Conservation (phyloP, 2,329 filamentous ascomycete species). For the Fusarium sp. region DNA sequence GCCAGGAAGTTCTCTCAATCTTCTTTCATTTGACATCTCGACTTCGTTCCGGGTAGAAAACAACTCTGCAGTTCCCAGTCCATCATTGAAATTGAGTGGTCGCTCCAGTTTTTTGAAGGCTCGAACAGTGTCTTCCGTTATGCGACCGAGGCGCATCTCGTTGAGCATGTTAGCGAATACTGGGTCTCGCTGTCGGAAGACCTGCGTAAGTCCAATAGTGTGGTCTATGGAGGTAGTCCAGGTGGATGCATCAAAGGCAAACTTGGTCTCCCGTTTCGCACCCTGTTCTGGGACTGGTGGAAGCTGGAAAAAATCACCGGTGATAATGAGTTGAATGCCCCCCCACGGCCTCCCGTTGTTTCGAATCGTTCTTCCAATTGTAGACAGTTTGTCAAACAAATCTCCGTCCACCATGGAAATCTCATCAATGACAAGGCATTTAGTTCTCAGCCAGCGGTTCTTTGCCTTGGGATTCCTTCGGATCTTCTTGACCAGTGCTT, state of each 20-base stretch:
- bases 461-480: constrained; percentile 88
- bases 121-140: constrained; percentile 78
- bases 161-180: constrained; percentile 95
- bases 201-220: constrained; percentile 93
- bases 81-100: constrained; percentile 77
- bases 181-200: constrained; percentile 93
- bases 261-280: constrained; percentile 75
- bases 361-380: constrained; percentile 83
- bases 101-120: constrained; percentile 80
- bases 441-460: constrained; percentile 87
- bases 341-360: constrained; percentile 95
- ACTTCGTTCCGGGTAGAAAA: constrained; percentile 94
- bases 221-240: constrained; percentile 95
- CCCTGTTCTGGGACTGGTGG: constrained; percentile 88
- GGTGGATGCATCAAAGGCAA: constrained; percentile 90
- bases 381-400: constrained; percentile 93
- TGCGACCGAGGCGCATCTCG: constrained; percentile 91
- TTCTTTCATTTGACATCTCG: constrained; percentile 81
- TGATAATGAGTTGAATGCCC: constrained; percentile 94
- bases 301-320: constrained; percentile 97
- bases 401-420: constrained; percentile 99
- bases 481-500: constrained; percentile 88
- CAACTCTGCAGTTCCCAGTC: constrained; percentile 80
- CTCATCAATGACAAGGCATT: constrained; percentile 90
- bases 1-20: constrained; percentile 78